Conservation (phyloP, 768 basidiomycete genomes). For the Floccularia luteovirens region DNA sequence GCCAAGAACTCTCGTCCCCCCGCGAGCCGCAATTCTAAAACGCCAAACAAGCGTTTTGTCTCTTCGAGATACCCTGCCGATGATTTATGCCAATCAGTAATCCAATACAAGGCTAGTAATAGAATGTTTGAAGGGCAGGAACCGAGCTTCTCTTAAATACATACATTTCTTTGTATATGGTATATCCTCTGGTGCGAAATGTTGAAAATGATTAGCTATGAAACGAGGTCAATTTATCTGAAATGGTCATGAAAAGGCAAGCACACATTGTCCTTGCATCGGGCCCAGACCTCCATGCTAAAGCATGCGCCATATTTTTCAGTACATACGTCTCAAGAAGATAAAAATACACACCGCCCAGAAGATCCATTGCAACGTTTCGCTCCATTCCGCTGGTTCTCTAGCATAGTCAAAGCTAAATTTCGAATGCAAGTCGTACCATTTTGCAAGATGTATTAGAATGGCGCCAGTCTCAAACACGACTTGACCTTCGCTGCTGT, state of each 20-base stretch:
- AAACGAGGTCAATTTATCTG: not conserved
- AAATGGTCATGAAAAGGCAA: not conserved
- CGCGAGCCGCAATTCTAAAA: slow-evolving; percentile 62
- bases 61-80: slow-evolving; percentile 68
- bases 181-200: slow-evolving; percentile 50
- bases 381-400: slow-evolving; percentile 48
- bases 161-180: slow-evolving; percentile 55
- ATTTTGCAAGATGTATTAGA: slow-evolving; percentile 65
- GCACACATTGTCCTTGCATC: slow-evolving; percentile 61
- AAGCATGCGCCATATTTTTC: not conserved
- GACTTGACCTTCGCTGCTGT: no score
- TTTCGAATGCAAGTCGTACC: slow-evolving; percentile 61
- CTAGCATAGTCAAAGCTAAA: slow-evolving; percentile 48
- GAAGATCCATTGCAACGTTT: slow-evolving; percentile 77
- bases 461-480: slow-evolving; percentile 77
- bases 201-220: slow-evolving; percentile 57
- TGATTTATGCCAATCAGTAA: no score
- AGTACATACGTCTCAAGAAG: not conserved
- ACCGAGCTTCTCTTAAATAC: slow-evolving; percentile 12
- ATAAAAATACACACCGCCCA: slow-evolving; percentile 38
- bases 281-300: slow-evolving; percentile 72
- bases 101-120: no score
- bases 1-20: slow-evolving; percentile 70
- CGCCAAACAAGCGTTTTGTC: slow-evolving; percentile 71
- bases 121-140: no score